phyloP scores from a whole-genome alignment of 805 yeast genomes.

The Candida manassasensis region DNA sequence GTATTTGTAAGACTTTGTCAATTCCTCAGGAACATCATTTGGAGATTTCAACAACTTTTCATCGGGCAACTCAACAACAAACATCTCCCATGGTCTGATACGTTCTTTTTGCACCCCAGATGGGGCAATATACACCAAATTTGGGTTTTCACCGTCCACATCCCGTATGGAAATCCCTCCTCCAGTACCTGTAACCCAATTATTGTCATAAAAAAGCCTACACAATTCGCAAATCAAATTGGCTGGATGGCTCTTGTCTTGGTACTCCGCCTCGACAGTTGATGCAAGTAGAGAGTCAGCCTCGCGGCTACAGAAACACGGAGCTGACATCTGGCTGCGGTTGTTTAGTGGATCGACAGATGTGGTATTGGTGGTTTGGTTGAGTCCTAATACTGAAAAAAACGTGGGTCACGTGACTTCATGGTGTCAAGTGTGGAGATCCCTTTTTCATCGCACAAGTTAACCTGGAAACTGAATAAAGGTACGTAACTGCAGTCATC shows the following conservation, averaged over 20 bases:
- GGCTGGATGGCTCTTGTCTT: conserved; percentile 72
- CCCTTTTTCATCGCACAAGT: no score
- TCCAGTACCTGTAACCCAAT: conserved; percentile 95
- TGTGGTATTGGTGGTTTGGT: no score
- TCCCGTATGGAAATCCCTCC: conserved; percentile 84
- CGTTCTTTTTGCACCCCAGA: conserved; percentile 96
- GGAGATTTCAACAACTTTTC: conserved; percentile 59
- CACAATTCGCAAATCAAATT: conserved; percentile 81
- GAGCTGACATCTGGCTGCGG: conserved; percentile 14
- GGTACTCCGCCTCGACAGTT: conserved; percentile 20
- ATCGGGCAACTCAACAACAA: conserved; percentile 59
- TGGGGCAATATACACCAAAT: conserved; percentile 74
- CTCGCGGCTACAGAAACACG: conserved; percentile 11
- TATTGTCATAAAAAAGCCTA: conserved; percentile 65
- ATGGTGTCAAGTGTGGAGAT: no score
- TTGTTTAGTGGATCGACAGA: no score
- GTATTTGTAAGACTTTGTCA: conserved; percentile 39
- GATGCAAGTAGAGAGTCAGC: conserved; percentile 3
- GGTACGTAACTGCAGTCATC: no score
- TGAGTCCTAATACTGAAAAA: no score
- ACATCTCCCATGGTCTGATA: conserved; percentile 76
- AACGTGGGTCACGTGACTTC: no score
- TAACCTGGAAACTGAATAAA: no score
- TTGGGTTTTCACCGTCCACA: conserved; percentile 35
- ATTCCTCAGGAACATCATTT: conserved; percentile 31